These are phyloP conservation scores for Ogataea philodendri DNA, from an alignment of 805 yeast species.

Conservation along the genomic window DNA sequence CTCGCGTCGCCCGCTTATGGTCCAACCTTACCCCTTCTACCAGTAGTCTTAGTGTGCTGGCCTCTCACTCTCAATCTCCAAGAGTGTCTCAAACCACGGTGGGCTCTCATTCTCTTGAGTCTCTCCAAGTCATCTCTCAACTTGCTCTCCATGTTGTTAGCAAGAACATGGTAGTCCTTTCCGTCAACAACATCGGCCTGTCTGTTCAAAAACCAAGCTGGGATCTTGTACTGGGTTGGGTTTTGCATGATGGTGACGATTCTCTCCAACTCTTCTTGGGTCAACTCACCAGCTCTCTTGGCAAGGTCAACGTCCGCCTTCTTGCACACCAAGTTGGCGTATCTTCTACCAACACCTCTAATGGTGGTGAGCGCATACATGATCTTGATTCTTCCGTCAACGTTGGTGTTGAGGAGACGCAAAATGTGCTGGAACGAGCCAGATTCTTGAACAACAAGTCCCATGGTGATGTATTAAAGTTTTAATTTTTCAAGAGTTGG, in stretches of 20 bases:
- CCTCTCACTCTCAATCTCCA: slow-evolving; percentile 99
- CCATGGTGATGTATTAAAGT: slow-evolving; percentile 22
- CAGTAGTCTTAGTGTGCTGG: slow-evolving; percentile 99
- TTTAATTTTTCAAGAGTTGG: slow-evolving; percentile 8
- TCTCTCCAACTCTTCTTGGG: slow-evolving; percentile 99
- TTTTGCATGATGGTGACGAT: slow-evolving; percentile 99
- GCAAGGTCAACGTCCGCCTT: slow-evolving; percentile 98
- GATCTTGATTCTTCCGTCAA: slow-evolving; percentile 99
- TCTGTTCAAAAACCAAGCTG: slow-evolving; percentile 99
- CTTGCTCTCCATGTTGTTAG: slow-evolving; percentile 98
- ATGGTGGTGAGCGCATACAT: slow-evolving; percentile 99
- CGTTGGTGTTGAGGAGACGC: slow-evolving; percentile 99
- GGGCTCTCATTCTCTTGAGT: slow-evolving; percentile 99
- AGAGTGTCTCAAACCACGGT: slow-evolving; percentile 99
- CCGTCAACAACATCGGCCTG: slow-evolving; percentile 98
- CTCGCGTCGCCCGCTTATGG: slow-evolving; percentile 23
- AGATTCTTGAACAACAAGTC: slow-evolving; percentile 90
- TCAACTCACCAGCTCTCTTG: slow-evolving; percentile 99
- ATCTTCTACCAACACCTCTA: slow-evolving; percentile 99
- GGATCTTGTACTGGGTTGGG: slow-evolving; percentile 99
- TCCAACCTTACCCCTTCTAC: slow-evolving; percentile 79
- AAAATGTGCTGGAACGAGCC: slow-evolving; percentile 99
- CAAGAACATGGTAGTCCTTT: slow-evolving; percentile 98
- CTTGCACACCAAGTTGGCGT: slow-evolving; percentile 99
- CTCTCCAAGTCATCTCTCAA: slow-evolving; percentile 99